A percentile compares a stretch with the other conserved stretches of the same genome.
Conservation (phyloP, 106 monocot species). For the Xerophyta viscosa region DNA sequence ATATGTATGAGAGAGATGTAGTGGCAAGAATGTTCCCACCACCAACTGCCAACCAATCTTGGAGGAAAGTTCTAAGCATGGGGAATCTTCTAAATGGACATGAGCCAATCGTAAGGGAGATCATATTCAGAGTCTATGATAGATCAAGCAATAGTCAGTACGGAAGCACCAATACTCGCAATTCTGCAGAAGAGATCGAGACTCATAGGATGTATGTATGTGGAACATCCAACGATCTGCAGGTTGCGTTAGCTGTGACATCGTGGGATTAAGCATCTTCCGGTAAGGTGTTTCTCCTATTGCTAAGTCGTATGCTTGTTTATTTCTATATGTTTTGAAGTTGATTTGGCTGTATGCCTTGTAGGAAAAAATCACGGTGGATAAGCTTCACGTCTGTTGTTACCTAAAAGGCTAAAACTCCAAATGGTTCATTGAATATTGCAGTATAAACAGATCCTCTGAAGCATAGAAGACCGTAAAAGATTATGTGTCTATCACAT, state of each 20-base stretch:
- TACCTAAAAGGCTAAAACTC: no score
- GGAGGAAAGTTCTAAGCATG: conserved; percentile 99
- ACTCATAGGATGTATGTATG: conserved; percentile 86
- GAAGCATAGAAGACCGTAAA: no score
- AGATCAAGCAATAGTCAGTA: conserved; percentile 39
- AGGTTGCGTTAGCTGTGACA: conserved; percentile 79
- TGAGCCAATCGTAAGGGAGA: conserved; percentile 83
- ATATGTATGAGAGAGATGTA: conserved; percentile 56
- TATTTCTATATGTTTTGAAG: no score
- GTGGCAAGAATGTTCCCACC: conserved; percentile 65
- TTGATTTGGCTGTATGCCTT: no score
- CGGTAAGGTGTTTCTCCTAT: no score
- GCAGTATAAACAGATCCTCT: no score
- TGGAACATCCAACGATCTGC: conserved; percentile 91
- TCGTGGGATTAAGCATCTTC: conserved; percentile 67
- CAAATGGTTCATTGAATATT: no score
- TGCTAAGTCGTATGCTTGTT: no score
- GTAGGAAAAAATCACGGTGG: no score
- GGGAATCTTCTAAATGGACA: conserved; percentile 98
- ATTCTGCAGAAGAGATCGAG: conserved; percentile 39
- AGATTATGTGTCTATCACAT: no score
- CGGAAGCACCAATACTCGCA: conserved; percentile 21
- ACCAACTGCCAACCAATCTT: conserved; percentile 91
- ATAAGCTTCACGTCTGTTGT: no score
- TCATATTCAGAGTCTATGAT: conserved; percentile 58